A percentile compares a stretch with the other conserved stretches of the same genome.
phyloP scores from a whole-genome alignment of 2,329 filamentous ascomycete genomes.

The Botrytis fragariae region DNA sequence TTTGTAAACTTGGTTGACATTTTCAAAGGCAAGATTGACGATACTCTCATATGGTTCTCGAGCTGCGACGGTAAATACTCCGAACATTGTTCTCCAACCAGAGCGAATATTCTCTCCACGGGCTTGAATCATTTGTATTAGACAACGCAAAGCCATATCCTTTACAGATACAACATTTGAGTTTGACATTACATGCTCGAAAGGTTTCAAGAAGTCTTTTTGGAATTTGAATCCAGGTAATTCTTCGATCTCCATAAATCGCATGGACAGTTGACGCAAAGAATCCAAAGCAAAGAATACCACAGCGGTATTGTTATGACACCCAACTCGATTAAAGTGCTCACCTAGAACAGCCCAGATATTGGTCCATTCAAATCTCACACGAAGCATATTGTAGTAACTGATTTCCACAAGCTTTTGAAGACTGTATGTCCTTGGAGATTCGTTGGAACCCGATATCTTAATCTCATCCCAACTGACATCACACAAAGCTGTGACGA shows the following conservation, averaged over 20 bases:
- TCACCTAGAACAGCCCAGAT: slow-evolving; percentile 98
- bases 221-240: slow-evolving; percentile 99
- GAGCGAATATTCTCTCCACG: slow-evolving; percentile 95
- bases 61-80: slow-evolving; percentile 94
- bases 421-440: slow-evolving; percentile 91
- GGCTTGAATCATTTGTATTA: slow-evolving; percentile 99
- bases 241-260: slow-evolving; percentile 98
- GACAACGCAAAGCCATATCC: slow-evolving; percentile 91
- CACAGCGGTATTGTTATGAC: slow-evolving; percentile 92
- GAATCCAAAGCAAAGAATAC: slow-evolving; percentile 98
- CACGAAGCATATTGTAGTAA: slow-evolving; percentile 99
- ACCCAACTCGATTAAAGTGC: slow-evolving; percentile 97
- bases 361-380: slow-evolving; percentile 96
- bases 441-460: slow-evolving; percentile 92
- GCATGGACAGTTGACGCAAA: slow-evolving; percentile 91
- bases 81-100: slow-evolving; percentile 99
- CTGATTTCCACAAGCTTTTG: slow-evolving; percentile 99
- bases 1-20: slow-evolving; percentile 93
- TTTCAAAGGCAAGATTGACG: slow-evolving; percentile 94
- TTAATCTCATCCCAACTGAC: slow-evolving; percentile 99
- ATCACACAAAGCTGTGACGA: slow-evolving; percentile 86
- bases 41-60: slow-evolving; percentile 92
- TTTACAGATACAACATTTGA: slow-evolving; percentile 90
- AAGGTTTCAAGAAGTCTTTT: slow-evolving; percentile 97
- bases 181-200: slow-evolving; percentile 95